These are phyloP conservation scores for Bipolaris cookei DNA, from an alignment of 2,329 filamentous ascomycete species.

Conservation along the genomic window DNA sequence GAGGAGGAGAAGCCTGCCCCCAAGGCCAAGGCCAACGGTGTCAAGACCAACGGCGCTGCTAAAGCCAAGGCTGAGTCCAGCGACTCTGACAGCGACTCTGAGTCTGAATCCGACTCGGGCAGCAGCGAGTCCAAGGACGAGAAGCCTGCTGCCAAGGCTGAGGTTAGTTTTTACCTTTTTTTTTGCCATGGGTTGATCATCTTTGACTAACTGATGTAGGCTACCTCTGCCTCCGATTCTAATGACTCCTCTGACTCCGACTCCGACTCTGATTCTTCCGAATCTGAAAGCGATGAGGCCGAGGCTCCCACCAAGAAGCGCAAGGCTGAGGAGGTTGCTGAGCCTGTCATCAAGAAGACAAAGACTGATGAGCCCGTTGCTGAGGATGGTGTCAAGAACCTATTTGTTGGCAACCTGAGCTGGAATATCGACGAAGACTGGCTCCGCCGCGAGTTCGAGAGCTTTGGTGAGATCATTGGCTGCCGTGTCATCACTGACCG, in stretches of 20 bases:
- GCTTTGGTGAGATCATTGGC: slow-evolving; percentile 73
- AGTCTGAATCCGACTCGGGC: slow-evolving; percentile 27
- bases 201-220: slow-evolving; percentile 32
- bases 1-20: slow-evolving; percentile 37
- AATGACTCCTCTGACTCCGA: slow-evolving; percentile 36
- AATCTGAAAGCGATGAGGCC: slow-evolving; percentile 40
- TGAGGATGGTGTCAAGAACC: slow-evolving; percentile 64
- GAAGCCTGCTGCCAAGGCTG: slow-evolving; percentile 35
- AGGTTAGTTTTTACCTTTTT: slow-evolving; percentile 37
- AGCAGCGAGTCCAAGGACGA: slow-evolving; percentile 39
- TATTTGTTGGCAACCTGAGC: slow-evolving; percentile 89
- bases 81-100: slow-evolving; percentile 37
- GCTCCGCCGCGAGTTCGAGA: slow-evolving; percentile 80
- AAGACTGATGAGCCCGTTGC: slow-evolving; percentile 63
- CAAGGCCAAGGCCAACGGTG: slow-evolving; percentile 42
- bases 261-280: slow-evolving; percentile 40
- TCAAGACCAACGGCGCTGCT: slow-evolving; percentile 43
- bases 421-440: slow-evolving; percentile 89
- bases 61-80: slow-evolving; percentile 50
- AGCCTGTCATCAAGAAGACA: slow-evolving; percentile 68
- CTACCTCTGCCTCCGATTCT: slow-evolving; percentile 25
- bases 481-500: slow-evolving; percentile 85
- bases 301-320: slow-evolving; percentile 66
- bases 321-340: slow-evolving; percentile 64
- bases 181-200: not conserved